Evolutionary conservation across 2,329 filamentous ascomycete species (phyloP), one percentile per base, ranked within the genome.

Genomic region (Penicillium sp.): DNA sequence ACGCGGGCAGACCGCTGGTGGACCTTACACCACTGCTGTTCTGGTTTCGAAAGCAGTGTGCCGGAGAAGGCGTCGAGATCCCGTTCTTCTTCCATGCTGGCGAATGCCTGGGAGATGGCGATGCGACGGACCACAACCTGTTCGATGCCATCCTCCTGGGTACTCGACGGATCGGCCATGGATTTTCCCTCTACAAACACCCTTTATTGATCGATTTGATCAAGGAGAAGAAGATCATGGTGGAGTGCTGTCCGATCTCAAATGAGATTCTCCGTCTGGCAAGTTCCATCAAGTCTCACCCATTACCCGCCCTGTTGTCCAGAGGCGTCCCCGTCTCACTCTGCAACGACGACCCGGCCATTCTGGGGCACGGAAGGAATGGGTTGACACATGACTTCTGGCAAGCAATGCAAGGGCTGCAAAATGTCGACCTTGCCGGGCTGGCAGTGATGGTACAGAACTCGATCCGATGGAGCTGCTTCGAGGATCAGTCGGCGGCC

Each of bases 61-160:
- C 80, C 1, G 76, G 86, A 58, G 83, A 88, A 57, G 80, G 78
- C 2, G 78, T 96, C 25, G 80, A 88, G 34, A 81, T 98, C 7
- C 91, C 91, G 1, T 95, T 96, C 72, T 94, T 94, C 73, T 94
- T 97, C 71, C 90, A 96, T 63, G 90, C 91, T 0, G 91, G 90
- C 50, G 90, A 96, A 67, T 87, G 82, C 21, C 79, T 94, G 1
- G 88, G 87, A 11, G 81, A 86, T 45, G 89, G 88, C 18, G 83
- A 81, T 52, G 75, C 74, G 14, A 84, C 85, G 0, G 90, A 96
- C 57, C 73, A 80, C 48, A 96, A 96, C 64, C 76, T 97, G 3
- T 95, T 89, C 62, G 90, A 96, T 62, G 89, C 89, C 1, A 77
- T 97, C 10, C 71, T 96, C 7, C 77, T 97, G 4, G 90, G 89